Percentiles rank a stretch among this genome's conserved stretches.
Conservation (phyloP, 768 basidiomycete species). For the Peribolospora baueri region DNA sequence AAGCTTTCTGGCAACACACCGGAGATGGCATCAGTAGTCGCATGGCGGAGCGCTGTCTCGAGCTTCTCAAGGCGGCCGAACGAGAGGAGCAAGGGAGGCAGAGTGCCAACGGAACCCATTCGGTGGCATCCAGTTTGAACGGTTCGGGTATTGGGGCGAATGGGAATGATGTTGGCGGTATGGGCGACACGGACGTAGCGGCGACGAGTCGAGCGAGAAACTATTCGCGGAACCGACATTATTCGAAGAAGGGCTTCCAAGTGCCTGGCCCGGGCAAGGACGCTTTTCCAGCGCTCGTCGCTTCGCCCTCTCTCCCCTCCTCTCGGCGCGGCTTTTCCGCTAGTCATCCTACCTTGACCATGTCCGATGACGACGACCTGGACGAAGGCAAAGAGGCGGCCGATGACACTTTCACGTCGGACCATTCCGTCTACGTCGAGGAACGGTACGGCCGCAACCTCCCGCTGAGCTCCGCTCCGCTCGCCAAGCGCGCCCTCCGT, state of each 20-base stretch:
- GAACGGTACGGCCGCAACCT: constrained; percentile 86
- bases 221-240: constrained; percentile 18
- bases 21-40: constrained; percentile 76
- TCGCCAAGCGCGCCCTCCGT: constrained; percentile 72
- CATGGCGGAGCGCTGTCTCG: constrained; percentile 55
- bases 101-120: not conserved
- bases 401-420: constrained; percentile 32
- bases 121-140: not conserved
- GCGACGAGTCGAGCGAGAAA: not conserved
- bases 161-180: no score
- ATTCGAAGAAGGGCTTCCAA: constrained; percentile 7
- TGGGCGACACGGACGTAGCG: no score
- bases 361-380: not conserved
- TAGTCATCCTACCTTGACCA: not conserved
- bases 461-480: constrained; percentile 39
- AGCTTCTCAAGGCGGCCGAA: constrained; percentile 32
- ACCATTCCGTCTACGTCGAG: constrained; percentile 57
- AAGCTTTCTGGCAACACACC: constrained; percentile 89
- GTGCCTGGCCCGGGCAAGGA: not conserved
- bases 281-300: constrained; percentile 6
- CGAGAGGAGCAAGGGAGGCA: not conserved
- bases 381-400: constrained; percentile 12
- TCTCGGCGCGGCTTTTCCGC: not conserved
- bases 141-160: no score
- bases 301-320: not conserved